Percentiles rank a stretch among this genome's conserved stretches.
phyloP scores from a whole-genome alignment of 495 filamentous ascomycete species.

The Bombardia bombarda region DNA sequence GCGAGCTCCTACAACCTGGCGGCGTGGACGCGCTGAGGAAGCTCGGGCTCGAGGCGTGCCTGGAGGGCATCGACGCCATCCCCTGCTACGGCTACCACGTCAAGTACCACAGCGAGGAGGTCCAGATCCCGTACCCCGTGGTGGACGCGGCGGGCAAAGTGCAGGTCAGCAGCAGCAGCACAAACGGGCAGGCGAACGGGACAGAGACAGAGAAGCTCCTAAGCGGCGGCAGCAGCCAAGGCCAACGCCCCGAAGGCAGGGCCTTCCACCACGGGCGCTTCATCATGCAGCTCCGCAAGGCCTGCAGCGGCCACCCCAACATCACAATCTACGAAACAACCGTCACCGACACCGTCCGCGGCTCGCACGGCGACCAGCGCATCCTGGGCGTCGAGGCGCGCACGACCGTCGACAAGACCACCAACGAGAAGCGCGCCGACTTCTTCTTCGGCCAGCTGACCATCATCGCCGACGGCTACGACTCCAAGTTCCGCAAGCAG shows the following conservation, averaged over 20 bases:
- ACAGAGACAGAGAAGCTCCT: slow-evolving; percentile 8
- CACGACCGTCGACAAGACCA: slow-evolving; percentile 41
- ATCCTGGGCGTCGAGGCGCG: slow-evolving; percentile 69
- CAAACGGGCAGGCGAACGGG: not conserved
- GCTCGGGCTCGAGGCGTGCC: slow-evolving; percentile 70
- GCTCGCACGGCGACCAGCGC: slow-evolving; percentile 46
- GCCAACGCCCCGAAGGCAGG: slow-evolving; percentile 51
- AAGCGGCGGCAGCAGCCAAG: not conserved
- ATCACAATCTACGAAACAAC: slow-evolving; percentile 69
- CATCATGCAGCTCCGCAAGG: slow-evolving; percentile 63
- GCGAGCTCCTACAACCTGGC: slow-evolving; percentile 89
- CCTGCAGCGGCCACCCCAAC: slow-evolving; percentile 58
- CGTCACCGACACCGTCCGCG: slow-evolving; percentile 53
- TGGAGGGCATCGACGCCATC: slow-evolving; percentile 86
- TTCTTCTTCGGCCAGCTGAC: slow-evolving; percentile 83
- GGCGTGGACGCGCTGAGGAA: slow-evolving; percentile 74
- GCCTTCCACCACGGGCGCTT: slow-evolving; percentile 82
- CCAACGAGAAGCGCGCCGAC: slow-evolving; percentile 50
- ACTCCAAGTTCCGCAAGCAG: slow-evolving; percentile 83
- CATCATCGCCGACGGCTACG: slow-evolving; percentile 87
- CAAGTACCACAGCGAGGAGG: slow-evolving; percentile 69
- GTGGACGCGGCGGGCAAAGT: slow-evolving; percentile 23
- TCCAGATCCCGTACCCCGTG: slow-evolving; percentile 70
- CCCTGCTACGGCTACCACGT: slow-evolving; percentile 78
- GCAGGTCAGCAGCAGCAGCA: slow-evolving; percentile 1